phyloP scores from a whole-genome alignment of 495 filamentous ascomycete genomes.

The Podospora comata region DNA sequence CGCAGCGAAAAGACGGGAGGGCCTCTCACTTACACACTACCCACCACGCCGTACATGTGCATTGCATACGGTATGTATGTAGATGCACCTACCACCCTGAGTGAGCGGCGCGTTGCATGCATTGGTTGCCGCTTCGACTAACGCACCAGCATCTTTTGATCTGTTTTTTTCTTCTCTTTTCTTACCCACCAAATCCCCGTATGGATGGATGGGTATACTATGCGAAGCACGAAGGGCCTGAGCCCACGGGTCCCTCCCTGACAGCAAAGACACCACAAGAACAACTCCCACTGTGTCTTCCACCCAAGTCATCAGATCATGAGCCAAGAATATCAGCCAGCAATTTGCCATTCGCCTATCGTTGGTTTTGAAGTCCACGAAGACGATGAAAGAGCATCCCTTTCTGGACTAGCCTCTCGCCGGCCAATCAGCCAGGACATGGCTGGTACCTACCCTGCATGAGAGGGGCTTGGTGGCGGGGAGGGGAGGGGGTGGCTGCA shows the following conservation, averaged over 20 bases:
- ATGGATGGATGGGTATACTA: neutral
- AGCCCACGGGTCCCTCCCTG: neutral
- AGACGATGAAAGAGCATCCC: neutral
- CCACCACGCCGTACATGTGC: slow-evolving; percentile 29
- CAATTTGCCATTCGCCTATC: slow-evolving; percentile 1
- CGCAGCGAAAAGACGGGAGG: neutral
- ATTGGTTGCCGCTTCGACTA: slow-evolving; percentile 39
- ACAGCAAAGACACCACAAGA: neutral
- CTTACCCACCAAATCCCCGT: neutral
- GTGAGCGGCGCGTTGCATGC: slow-evolving; percentile 39
- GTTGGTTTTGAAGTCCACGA: neutral
- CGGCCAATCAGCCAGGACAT: neutral
- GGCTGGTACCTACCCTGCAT: slow-evolving; percentile 6
- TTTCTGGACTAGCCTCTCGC: neutral
- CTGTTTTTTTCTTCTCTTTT: neutral
- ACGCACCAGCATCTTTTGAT: neutral
- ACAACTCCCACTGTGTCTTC: too few relatives aligned
- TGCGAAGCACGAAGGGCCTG: neutral
- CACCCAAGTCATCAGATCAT: neutral
- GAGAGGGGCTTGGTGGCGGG: neutral
- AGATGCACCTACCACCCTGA: slow-evolving; percentile 27
- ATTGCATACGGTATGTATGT: slow-evolving; percentile 16
- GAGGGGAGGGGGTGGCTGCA: slow-evolving; percentile 21
- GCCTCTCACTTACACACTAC: slow-evolving; percentile 17
- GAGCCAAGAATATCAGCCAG: neutral